Evolutionary conservation across 2,329 filamentous ascomycete genomes (phyloP).

Genomic region (Aspergillus viridinutans): DNA sequence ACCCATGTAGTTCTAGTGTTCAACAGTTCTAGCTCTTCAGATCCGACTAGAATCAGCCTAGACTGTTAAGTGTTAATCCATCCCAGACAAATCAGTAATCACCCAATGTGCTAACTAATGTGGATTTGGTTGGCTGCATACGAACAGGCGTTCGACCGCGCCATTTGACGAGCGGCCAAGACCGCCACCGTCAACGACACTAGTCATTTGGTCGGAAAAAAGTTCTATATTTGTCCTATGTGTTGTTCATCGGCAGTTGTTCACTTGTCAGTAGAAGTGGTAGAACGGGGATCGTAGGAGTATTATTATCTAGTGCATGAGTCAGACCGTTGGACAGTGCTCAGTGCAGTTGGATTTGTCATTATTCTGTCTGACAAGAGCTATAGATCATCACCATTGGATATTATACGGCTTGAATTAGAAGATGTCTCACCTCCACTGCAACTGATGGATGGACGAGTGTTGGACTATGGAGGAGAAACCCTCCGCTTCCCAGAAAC

Average conservation of each 20-base stretch:
- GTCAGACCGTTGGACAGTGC: neutral
- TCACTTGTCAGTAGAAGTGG: neutral
- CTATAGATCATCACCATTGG: neutral
- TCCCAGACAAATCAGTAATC: neutral
- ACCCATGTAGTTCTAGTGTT: neutral
- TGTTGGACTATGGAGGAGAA: neutral
- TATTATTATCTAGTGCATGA: too few species aligned
- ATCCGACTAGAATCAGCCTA: neutral
- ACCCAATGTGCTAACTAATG: neutral
- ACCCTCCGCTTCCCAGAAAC: neutral
- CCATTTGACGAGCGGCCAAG: constrained; percentile 1
- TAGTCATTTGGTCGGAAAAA: neutral
- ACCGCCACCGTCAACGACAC: neutral
- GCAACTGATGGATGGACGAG: neutral
- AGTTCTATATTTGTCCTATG: neutral
- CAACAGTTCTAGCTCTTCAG: neutral
- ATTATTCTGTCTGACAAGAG: neutral
- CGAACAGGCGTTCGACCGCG: constrained; percentile 9
- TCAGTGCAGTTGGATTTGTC: neutral
- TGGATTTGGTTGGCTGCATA: constrained; percentile 5
- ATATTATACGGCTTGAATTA: neutral
- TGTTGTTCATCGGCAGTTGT: neutral
- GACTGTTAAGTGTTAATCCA: neutral
- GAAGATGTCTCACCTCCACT: neutral
- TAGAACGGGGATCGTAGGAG: neutral